Conservation (phyloP, 257 asterid genomes). For the Striga asiatica region DNA sequence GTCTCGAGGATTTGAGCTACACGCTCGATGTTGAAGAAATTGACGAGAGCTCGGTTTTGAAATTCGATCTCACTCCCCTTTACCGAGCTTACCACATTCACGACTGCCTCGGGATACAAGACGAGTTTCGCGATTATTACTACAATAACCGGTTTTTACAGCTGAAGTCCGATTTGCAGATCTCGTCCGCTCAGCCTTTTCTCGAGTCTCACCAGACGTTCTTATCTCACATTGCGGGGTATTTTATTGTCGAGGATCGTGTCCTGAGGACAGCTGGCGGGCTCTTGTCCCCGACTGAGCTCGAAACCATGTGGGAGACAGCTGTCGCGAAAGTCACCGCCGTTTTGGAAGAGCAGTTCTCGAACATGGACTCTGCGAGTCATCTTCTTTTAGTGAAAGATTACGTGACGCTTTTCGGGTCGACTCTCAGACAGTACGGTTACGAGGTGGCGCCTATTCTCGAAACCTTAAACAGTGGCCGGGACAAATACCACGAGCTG, state of each 20-base stretch:
- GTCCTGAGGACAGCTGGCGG: conserved; percentile 87
- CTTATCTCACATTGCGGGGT: conserved; percentile 77
- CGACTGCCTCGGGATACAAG: conserved; percentile 61
- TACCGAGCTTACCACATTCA: conserved; percentile 87
- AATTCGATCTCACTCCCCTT: conserved; percentile 87
- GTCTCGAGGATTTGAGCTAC: conserved; percentile 68
- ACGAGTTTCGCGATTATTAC: conserved; percentile 69
- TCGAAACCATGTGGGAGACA: conserved; percentile 90
- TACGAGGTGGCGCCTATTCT: conserved; percentile 68
- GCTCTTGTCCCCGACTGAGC: conserved; percentile 53
- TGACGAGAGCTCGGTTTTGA: conserved; percentile 57
- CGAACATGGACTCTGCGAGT: conserved; percentile 65
- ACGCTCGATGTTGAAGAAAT: conserved; percentile 80
- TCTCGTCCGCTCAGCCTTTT: conserved; percentile 61
- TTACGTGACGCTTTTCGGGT: conserved; percentile 86
- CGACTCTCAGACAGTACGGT: conserved; percentile 79
- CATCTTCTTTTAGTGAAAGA: conserved; percentile 85
- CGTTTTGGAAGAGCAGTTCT: conserved; percentile 61
- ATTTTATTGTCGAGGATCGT: conserved; percentile 81
- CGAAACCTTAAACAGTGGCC: conserved; percentile 58
- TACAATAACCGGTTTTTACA: conserved; percentile 66
- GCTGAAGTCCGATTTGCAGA: conserved; percentile 77
- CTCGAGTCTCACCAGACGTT: conserved; percentile 67
- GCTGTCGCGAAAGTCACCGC: conserved; percentile 59
- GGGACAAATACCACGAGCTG: conserved; percentile 77